Conservation (phyloP, 2,329 filamentous ascomycete species). For the Exophiala mesophila region DNA sequence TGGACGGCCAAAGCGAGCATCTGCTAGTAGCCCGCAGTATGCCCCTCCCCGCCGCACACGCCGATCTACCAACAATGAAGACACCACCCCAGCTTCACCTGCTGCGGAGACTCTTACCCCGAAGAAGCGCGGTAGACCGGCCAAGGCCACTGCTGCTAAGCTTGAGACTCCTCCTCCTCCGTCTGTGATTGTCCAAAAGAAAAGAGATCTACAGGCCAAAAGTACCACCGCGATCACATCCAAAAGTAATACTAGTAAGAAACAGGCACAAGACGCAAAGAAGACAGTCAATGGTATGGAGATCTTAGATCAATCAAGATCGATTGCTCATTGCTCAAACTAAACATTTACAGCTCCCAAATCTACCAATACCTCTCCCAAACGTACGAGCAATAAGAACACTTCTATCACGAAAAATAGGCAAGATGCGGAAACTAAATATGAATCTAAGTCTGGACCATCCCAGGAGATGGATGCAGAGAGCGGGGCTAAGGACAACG, state of each 20-base stretch:
- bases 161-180: background rate
- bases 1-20: constrained; percentile 20
- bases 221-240: background rate
- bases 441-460: too few relatives aligned
- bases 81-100: constrained; percentile 1
- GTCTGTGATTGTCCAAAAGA: constrained; percentile 1
- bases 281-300: too few relatives aligned
- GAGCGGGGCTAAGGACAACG: constrained; percentile 5
- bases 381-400: too few relatives aligned
- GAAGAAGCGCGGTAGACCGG: constrained; percentile 7
- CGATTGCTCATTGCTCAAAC: too few relatives aligned
- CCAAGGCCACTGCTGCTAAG: constrained; percentile 2
- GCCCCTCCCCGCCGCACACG: constrained; percentile 7
- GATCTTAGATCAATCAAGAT: too few relatives aligned
- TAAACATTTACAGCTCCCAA: too few relatives aligned
- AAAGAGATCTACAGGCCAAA: background rate
- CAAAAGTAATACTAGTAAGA: too few relatives aligned
- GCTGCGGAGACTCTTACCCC: constrained; percentile 5
- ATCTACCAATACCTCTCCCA: too few relatives aligned
- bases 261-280: too few relatives aligned
- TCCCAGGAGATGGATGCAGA: too few relatives aligned
- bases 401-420: too few relatives aligned
- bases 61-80: constrained; percentile 10
- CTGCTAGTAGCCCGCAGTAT: constrained; percentile 21
- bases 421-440: too few relatives aligned